Evolutionary conservation across 2,329 filamentous ascomycete genomes (phyloP).

Genomic region (Phialemoniopsis sp.): DNA sequence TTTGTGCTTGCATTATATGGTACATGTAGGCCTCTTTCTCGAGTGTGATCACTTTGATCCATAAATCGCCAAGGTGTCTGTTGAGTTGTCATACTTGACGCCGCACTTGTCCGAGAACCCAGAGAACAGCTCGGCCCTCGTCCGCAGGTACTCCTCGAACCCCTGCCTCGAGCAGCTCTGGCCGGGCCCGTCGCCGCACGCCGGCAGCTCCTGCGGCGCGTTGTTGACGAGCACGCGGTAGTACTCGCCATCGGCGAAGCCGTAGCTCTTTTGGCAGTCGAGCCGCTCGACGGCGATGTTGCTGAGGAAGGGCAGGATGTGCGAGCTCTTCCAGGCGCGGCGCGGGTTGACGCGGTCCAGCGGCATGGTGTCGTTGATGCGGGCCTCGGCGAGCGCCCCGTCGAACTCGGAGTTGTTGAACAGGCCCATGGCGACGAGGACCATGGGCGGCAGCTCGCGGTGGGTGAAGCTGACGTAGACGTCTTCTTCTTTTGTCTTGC

Average conservation of each 20-base stretch:
- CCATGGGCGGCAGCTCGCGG: slow-evolving; percentile 63
- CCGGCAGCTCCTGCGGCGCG: slow-evolving; percentile 33
- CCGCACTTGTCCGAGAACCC: slow-evolving; percentile 35
- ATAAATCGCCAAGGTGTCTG: slow-evolving; percentile 28
- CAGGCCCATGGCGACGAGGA: slow-evolving; percentile 62
- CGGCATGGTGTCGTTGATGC: slow-evolving; percentile 61
- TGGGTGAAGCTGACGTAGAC: slow-evolving; percentile 67
- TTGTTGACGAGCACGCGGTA: slow-evolving; percentile 40
- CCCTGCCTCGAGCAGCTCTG: slow-evolving; percentile 34
- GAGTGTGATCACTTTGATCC: slow-evolving; percentile 1
- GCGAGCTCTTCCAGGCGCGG: slow-evolving; percentile 59
- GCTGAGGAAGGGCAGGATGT: slow-evolving; percentile 60
- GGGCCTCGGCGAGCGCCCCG: slow-evolving; percentile 36
- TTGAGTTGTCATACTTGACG: slow-evolving; percentile 25
- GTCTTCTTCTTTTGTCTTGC: slow-evolving; percentile 34
- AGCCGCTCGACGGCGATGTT: slow-evolving; percentile 65
- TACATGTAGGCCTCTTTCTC: no score
- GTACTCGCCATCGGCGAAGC: slow-evolving; percentile 47
- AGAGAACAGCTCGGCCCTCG: slow-evolving; percentile 28
- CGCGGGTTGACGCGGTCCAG: slow-evolving; percentile 57
- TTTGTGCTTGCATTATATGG: no score
- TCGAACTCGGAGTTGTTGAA: slow-evolving; percentile 62
- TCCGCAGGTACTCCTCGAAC: slow-evolving; percentile 32
- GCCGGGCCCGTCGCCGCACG: slow-evolving; percentile 37
- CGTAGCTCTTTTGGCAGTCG: slow-evolving; percentile 52